Conservation (phyloP, 768 basidiomycete genomes). For the Panaeolus cyanescens region DNA sequence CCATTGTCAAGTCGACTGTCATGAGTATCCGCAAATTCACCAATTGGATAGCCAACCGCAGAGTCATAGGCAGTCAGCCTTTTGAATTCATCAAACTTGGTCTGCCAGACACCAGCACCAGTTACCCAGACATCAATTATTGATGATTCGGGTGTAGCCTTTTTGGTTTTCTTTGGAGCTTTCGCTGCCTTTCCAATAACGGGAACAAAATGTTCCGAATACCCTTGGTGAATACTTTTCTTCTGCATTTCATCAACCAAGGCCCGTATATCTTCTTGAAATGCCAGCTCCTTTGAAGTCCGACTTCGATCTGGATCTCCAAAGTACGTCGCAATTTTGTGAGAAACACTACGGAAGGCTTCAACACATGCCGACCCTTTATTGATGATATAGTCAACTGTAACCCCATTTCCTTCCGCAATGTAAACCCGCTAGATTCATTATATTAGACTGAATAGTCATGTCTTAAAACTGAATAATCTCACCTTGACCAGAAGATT, state of each 20-base stretch:
- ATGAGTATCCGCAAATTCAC: not conserved
- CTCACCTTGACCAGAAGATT: constrained; percentile 31
- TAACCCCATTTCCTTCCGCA: constrained; percentile 25
- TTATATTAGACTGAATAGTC: not conserved
- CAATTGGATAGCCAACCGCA: constrained; percentile 19
- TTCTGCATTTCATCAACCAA: constrained; percentile 21
- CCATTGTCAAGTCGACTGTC: constrained; percentile 13
- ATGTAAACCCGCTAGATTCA: constrained; percentile 21
- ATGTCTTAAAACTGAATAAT: not conserved
- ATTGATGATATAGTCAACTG: constrained; percentile 23
- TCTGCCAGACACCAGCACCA: constrained; percentile 17
- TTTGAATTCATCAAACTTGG: constrained; percentile 22
- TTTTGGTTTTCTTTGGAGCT: constrained; percentile 11
- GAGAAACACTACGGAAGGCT: constrained; percentile 24
- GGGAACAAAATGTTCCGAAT: constrained; percentile 10
- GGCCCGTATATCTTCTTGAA: constrained; percentile 20
- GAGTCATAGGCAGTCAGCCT: constrained; percentile 21
- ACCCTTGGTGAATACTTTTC: constrained; percentile 9
- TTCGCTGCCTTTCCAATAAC: too few species aligned
- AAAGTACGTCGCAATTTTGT: constrained; percentile 19
- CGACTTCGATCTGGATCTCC: constrained; percentile 22
- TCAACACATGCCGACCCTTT: constrained; percentile 32
- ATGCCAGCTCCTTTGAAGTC: constrained; percentile 19
- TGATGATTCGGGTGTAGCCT: constrained; percentile 8
- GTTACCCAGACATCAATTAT: constrained; percentile 17